Conservation (phyloP, 352 stramenopile species). For the Phytopythium sindhum region DNA sequence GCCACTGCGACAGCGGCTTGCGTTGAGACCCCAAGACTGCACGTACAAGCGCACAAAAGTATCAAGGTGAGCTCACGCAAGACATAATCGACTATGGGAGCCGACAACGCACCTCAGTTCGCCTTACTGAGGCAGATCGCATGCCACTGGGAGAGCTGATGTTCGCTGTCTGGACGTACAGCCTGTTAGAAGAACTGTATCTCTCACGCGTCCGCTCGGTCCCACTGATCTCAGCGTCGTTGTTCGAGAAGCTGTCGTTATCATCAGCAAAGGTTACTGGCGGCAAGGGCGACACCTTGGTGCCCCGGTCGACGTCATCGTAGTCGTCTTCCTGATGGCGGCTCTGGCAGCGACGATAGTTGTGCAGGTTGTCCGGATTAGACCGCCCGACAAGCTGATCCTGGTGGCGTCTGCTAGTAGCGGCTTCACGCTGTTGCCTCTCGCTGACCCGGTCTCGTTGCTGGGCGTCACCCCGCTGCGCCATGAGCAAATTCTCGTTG, state of each 20-base stretch:
- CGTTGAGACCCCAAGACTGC: neutral
- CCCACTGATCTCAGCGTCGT: neutral
- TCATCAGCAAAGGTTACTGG: conserved; percentile 1
- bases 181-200: neutral
- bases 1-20: neutral
- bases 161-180: neutral
- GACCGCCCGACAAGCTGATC: neutral
- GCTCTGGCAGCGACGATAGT: neutral
- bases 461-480: conserved; percentile 16
- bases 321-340: neutral
- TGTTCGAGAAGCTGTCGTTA: neutral
- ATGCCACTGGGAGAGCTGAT: neutral
- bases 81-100: neutral
- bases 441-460: conserved; percentile 6
- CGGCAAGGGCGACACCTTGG: conserved; percentile 13
- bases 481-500: conserved; percentile 48
- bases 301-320: conserved; percentile 3
- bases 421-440: conserved; percentile 6
- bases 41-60: neutral
- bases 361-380: neutral
- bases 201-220: neutral
- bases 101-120: neutral
- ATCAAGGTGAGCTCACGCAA: neutral
- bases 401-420: neutral
- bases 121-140: neutral